phyloP scores from a whole-genome alignment of 2,329 filamentous ascomycete species.

The Sporothrix pallida region DNA sequence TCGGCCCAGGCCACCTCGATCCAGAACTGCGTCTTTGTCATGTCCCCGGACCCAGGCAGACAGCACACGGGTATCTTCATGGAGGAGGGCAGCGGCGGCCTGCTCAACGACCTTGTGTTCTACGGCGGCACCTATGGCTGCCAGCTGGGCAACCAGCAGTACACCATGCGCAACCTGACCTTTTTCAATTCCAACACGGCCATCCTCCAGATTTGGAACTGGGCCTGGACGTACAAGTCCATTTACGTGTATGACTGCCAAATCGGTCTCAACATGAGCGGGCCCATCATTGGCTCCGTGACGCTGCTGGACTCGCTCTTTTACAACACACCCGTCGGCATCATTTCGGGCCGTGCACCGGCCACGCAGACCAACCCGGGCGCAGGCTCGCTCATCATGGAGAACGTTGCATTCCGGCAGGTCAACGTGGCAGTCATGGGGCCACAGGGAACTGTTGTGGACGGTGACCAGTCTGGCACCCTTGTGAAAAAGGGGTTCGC shows the following conservation, averaged over 20 bases:
- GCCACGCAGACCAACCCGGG: conserved; percentile 45
- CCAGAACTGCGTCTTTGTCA: conserved; percentile 62
- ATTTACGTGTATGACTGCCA: conserved; percentile 66
- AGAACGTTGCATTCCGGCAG: conserved; percentile 54
- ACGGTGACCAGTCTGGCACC: conserved; percentile 54
- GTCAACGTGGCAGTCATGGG: conserved; percentile 52
- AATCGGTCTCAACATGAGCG: conserved; percentile 71
- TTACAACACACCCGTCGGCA: conserved; percentile 72
- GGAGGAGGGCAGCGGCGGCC: conserved; percentile 68
- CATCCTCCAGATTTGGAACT: conserved; percentile 76
- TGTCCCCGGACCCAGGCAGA: conserved; percentile 54
- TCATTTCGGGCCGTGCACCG: conserved; percentile 63
- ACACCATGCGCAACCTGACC: conserved; percentile 70
- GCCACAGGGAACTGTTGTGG: conserved; percentile 55
- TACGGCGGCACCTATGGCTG: conserved; percentile 69
- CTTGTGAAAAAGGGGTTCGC: conserved; percentile 62
- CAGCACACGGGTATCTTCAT: conserved; percentile 65
- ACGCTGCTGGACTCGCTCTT: conserved; percentile 76
- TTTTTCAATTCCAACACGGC: conserved; percentile 70
- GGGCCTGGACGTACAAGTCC: conserved; percentile 76
- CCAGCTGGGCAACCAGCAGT: conserved; percentile 69
- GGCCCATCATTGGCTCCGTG: conserved; percentile 75
- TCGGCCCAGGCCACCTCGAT: conserved; percentile 68
- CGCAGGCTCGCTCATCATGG: conserved; percentile 54
- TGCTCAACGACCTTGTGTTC: conserved; percentile 72